Base-by-base conservation (phyloP, 169 alveolate genomes). In the Cryptosporidium andersoni region DNA sequence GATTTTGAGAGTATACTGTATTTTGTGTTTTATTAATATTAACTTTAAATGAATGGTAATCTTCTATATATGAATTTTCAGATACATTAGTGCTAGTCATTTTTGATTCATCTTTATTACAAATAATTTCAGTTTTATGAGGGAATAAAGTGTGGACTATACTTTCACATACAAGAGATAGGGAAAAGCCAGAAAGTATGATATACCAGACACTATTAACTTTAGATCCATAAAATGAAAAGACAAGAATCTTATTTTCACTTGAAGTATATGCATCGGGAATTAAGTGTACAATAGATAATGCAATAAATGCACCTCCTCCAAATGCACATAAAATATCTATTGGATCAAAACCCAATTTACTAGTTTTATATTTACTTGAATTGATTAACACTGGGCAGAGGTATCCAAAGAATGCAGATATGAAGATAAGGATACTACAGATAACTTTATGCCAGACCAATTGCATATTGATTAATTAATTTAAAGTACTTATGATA, bases 291-390 rank as follows among this genome's bases (percentile, higher is more conserved):
- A 74, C 85, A 1, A 74, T 40, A 4, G 85, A 66, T n/a, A 74
- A 63, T 39, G 85, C 85, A 74, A 74, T 58, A 58, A 74, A 74
- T 47, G 85, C 85, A 3, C 85, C 85, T 55, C 74, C 85, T 43
- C 85, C 85, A 49, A 74, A 74, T 16, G 85, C 66, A 2, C 51
- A 47, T 42, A 74, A 6, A 45, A 42, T 58, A 5, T 66, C 64
- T 55, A 74, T 52, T 25, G 60, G 36, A 16, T 58, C 42, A 43
- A 52, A 58, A 34, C 51, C 51, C 9, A 12, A 36, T 9, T 51
- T 40, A 3, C n/a, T 58, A 56, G 40, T 43, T 16, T 42, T 39
- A 16, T 8, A n/a, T 9, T 74, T 39, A 58, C 2, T 45, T 4
- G 4, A 58, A 2, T 43, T 43, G 7, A 56, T 45, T 14, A 40